Evolutionary conservation across 2,329 filamentous ascomycete species (phyloP).

Genomic region (Ascochyta pisi): DNA sequence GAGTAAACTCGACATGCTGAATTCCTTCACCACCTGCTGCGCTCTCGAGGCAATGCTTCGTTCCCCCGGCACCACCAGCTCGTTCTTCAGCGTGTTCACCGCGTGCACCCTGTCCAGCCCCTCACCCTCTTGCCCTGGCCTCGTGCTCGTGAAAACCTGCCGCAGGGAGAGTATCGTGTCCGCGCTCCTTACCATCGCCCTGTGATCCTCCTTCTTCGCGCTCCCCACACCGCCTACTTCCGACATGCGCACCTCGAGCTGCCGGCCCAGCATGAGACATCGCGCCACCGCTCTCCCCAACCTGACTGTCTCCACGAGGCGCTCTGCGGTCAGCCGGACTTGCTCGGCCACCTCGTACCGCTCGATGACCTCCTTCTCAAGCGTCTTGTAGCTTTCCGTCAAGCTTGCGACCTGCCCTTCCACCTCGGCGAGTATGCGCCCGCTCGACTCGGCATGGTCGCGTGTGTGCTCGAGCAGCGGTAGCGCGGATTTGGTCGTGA

Average conservation of each 20-base stretch:
- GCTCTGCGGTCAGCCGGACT: slow-evolving; percentile 76
- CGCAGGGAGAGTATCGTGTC: slow-evolving; percentile 79
- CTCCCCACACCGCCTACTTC: slow-evolving; percentile 65
- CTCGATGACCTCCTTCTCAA: slow-evolving; percentile 84
- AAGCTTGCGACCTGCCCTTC: slow-evolving; percentile 81
- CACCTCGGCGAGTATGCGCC: slow-evolving; percentile 75
- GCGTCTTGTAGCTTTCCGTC: slow-evolving; percentile 82
- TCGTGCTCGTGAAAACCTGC: slow-evolving; percentile 72
- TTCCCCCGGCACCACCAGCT: slow-evolving; percentile 75
- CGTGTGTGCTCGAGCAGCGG: slow-evolving; percentile 80
- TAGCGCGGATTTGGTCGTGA: slow-evolving; percentile 84
- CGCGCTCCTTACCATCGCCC: slow-evolving; percentile 80
- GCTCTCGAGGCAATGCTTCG: slow-evolving; percentile 73
- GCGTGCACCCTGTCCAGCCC: slow-evolving; percentile 77
- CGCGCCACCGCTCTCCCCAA: slow-evolving; percentile 78
- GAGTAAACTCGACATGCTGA: slow-evolving; percentile 71
- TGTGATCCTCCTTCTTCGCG: slow-evolving; percentile 71
- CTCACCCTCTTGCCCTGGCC: slow-evolving; percentile 75
- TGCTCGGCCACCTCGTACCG: slow-evolving; percentile 87
- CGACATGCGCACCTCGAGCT: slow-evolving; percentile 83
- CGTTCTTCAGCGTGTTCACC: slow-evolving; percentile 72
- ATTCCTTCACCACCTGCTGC: slow-evolving; percentile 82
- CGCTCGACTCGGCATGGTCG: slow-evolving; percentile 74
- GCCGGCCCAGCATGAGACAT: slow-evolving; percentile 80
- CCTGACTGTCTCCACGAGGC: slow-evolving; percentile 80